Evolutionary conservation across 495 filamentous ascomycete genomes (phyloP).

Genomic region (Aspergillus conjunctus): DNA sequence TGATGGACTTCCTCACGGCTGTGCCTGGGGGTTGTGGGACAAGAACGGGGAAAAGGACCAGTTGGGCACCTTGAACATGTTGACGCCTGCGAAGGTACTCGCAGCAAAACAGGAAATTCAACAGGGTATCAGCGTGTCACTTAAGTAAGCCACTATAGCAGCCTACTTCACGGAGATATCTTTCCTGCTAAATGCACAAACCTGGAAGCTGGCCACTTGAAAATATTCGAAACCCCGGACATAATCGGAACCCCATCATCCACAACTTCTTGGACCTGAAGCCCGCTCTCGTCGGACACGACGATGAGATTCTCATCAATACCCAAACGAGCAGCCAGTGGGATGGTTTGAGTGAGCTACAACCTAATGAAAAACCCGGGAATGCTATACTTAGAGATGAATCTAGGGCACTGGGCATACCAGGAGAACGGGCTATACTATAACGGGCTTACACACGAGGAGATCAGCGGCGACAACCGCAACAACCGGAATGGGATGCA

Average conservation of each 20-base stretch:
- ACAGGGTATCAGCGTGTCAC: constrained; percentile 47
- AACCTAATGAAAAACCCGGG: no score
- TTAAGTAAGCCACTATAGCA: constrained; percentile 26
- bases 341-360: constrained; percentile 31
- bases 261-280: no score
- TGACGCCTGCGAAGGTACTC: constrained; percentile 54
- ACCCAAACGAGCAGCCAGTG: constrained; percentile 43
- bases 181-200: no score
- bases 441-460: constrained; percentile 11
- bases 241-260: no score
- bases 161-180: not conserved
- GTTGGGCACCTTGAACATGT: constrained; percentile 56
- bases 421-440: no score
- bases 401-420: no score
- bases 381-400: no score
- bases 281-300: no score
- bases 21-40: constrained; percentile 65
- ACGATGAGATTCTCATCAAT: constrained; percentile 41
- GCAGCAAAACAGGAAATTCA: constrained; percentile 50
- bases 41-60: constrained; percentile 58
- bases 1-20: constrained; percentile 58
- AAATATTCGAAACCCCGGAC: no score
- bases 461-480: not conserved
- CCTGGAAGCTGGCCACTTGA: no score
- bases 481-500: not conserved